Base-by-base conservation (phyloP, 345 rosid genomes). In the Bruguiera gymnorhiza region DNA sequence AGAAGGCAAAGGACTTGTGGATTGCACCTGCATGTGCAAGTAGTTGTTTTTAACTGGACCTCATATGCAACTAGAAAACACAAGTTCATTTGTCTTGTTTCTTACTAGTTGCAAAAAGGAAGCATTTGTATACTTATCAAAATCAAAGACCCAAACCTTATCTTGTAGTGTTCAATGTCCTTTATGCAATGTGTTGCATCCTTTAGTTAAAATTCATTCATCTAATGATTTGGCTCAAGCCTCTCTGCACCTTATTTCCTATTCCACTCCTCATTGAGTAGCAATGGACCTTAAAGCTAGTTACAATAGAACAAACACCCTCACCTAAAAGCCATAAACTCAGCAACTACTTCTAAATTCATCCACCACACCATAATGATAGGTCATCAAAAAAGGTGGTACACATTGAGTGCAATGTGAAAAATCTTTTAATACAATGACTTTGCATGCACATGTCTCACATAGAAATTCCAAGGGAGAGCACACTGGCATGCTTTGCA, bases 1-100 rank as follows among this genome's bases (percentile, higher is more conserved):
- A 30, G 69, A 39, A 63, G 76, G 61, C 70, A 60, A 39, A 32
- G 74, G 3, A 31, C 61, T 60, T 27, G 76, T 34, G n/a, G 70
- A 39, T 57, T 59, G 71, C 10, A 60, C 76, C 76, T 73, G 70
- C 34, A 61, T 9, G 6, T 20, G 55, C 8, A 67, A 65, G 31
- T 23, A 50, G 27, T 16, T 58, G 30, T 6, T 26, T 66, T 50
- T 37, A 32, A 23, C 48, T 52, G 19, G 23, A 6, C 3, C 11
- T 73, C 29, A 55, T 30, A 71, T 27, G 31, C 15, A 24, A 52
- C 43, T 34, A 21, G n/a, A 24, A 24, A 36, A 11, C 63, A 62
- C 31, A 24, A n/a, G 2, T 39, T 27, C n/a, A 10, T 15, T 32
- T 30, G 6, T 21, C 10, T 63, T 63, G 43, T 62, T 10, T 37